Evolutionary conservation across 768 basidiomycete species (phyloP).

Genomic region (Hypholoma fasciculare): DNA sequence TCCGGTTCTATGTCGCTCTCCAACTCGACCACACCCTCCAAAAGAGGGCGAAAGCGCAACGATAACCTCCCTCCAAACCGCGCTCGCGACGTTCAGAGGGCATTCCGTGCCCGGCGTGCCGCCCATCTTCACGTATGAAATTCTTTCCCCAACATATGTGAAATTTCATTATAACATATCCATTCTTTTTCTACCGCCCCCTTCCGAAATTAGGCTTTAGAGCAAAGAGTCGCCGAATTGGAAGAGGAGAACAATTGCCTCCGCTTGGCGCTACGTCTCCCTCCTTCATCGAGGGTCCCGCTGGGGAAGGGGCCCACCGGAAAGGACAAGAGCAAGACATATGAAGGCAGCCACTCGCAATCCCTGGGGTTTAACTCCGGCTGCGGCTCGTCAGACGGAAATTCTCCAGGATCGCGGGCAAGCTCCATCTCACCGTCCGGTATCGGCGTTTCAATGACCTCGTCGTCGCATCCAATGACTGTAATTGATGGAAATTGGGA

Average conservation of each 20-base stretch:
- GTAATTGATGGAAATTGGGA: slow-evolving; percentile 59
- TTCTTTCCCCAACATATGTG: slow-evolving; percentile 31
- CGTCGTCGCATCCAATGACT: slow-evolving; percentile 37
- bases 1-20: slow-evolving; percentile 28
- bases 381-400: slow-evolving; percentile 43
- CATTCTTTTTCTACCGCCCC: slow-evolving; percentile 17
- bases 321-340: slow-evolving; percentile 72
- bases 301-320: slow-evolving; percentile 87
- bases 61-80: slow-evolving; percentile 79
- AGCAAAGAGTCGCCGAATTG: slow-evolving; percentile 77
- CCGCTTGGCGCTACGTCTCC: slow-evolving; percentile 69
- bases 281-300: slow-evolving; percentile 68
- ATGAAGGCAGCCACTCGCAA: slow-evolving; percentile 30
- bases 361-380: slow-evolving; percentile 35
- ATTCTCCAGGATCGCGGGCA: slow-evolving; percentile 50
- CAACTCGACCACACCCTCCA: slow-evolving; percentile 65
- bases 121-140: slow-evolving; percentile 75
- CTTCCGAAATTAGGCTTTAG: slow-evolving; percentile 62
- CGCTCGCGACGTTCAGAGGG: slow-evolving; percentile 86
- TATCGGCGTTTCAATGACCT: slow-evolving; percentile 46
- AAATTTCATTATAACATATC: slow-evolving; percentile 40
- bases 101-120: slow-evolving; percentile 85
- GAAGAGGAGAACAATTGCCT: slow-evolving; percentile 82
- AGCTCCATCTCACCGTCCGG: slow-evolving; percentile 67
- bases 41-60: slow-evolving; percentile 84